A percentile compares a stretch with the other conserved stretches of the same genome.
These are phyloP conservation scores for Penicillium sp. DNA, from an alignment of 2,329 filamentous ascomycete genomes.

Conservation along the genomic window DNA sequence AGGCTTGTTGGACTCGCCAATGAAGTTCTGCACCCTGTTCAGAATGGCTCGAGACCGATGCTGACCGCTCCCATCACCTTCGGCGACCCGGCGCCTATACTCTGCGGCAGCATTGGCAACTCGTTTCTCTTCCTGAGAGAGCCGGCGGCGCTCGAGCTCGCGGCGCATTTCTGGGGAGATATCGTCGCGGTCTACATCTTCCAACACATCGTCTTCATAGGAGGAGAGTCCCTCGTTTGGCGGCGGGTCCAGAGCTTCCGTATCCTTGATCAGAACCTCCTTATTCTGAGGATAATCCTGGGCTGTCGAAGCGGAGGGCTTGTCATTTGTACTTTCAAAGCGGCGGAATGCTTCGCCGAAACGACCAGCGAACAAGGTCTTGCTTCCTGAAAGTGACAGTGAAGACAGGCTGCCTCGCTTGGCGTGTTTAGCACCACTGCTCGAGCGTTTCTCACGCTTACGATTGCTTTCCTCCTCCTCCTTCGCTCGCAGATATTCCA, in stretches of 20 bases:
- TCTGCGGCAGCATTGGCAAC: slow-evolving; percentile 88
- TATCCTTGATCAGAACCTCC: slow-evolving; percentile 72
- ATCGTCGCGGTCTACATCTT: slow-evolving; percentile 67
- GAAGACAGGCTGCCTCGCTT: slow-evolving; percentile 74
- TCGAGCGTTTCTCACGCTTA: slow-evolving; percentile 58
- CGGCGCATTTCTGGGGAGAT: slow-evolving; percentile 85
- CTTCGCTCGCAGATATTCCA: slow-evolving; percentile 78
- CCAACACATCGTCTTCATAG: slow-evolving; percentile 52
- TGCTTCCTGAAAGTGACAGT: slow-evolving; percentile 70
- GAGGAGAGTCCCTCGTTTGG: slow-evolving; percentile 55
- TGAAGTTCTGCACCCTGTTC: slow-evolving; percentile 80
- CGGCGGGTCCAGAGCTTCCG: slow-evolving; percentile 69
- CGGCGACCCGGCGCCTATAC: slow-evolving; percentile 74
- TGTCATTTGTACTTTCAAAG: slow-evolving; percentile 67
- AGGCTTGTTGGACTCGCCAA: slow-evolving; percentile 72
- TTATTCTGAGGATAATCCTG: slow-evolving; percentile 45
- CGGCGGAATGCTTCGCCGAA: slow-evolving; percentile 93
- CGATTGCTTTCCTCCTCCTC: slow-evolving; percentile 65
- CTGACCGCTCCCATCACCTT: slow-evolving; percentile 57
- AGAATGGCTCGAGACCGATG: slow-evolving; percentile 81
- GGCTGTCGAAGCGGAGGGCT: slow-evolving; percentile 42
- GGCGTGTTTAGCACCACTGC: slow-evolving; percentile 61
- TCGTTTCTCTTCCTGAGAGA: slow-evolving; percentile 85
- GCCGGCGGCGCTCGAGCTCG: slow-evolving; percentile 78
- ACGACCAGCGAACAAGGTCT: slow-evolving; percentile 79